Evolutionary conservation across 2,329 filamentous ascomycete genomes (phyloP), one percentile per base, ranked within the genome.

Genomic region (Chaetothyriales sp.): DNA sequence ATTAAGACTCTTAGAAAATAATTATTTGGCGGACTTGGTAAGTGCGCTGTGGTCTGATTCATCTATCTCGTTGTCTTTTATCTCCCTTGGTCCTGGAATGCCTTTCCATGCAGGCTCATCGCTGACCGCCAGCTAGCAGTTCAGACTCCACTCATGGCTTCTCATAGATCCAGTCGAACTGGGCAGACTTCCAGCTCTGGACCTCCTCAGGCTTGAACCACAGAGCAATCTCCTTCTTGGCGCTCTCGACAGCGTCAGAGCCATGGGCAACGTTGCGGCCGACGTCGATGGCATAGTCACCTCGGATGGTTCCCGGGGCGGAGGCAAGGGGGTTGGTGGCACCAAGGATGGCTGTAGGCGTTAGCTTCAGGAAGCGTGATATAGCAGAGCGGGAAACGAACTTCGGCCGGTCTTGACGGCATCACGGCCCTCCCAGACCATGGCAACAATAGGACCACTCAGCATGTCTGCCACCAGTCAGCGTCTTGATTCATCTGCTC

Each of bases 261-360:
- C 92, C 92, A 83, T 98, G 92, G 86, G 90, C 96, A 76, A 96
- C 88, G 79, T 98, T 98, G 73, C 90, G 87, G 75, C 92, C 92
- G 69, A 88, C 83, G 65, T 87, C 82, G 64, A 90, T 85, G 71
- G 85, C 84, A 71, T 71, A 88, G 78, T 90, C 84, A 73, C 88
- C 90, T 76, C 92, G 90, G 80, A 98, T 98, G 77, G 92, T 98
- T 70, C 92, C 92, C 59, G 92, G 92, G 65, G 83, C 81, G 52
- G 90, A 96, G 69, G 83, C 86, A 61, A 92, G 80, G 66, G 92
- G 92, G 85, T 98, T 96, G 80, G 92, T 98, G 75, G 92, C 92
- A 75, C 92, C 92, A 72, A 98, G 88, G 71, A 98, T 83, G 72
- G 76, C 81, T 86, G 58, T 28, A 26, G 51, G 43, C 53, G 6